phyloP scores from a whole-genome alignment of 768 basidiomycete species.

The Cystobasidium ongulense region DNA sequence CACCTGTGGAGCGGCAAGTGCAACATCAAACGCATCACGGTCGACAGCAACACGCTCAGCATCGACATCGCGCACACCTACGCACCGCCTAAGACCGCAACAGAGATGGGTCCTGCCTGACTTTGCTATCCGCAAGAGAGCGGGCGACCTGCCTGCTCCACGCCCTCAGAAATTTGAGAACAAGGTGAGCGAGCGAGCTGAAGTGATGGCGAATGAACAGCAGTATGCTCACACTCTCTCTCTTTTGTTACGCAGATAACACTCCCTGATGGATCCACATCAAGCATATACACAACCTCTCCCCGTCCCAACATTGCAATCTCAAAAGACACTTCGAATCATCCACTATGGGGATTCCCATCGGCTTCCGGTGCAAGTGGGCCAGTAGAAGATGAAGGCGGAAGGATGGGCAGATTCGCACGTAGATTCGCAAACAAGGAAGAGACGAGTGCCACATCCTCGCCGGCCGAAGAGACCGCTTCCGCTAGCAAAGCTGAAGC shows the following conservation, averaged over 20 bases:
- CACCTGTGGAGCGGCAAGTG: neutral
- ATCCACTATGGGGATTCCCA: conserved; percentile 29
- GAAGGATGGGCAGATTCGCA: conserved; percentile 31
- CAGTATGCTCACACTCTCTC: neutral
- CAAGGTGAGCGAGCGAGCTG: conserved; percentile 2
- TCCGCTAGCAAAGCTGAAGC: neutral
- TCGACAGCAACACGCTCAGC: neutral
- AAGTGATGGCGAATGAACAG: neutral
- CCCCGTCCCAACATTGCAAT: conserved; percentile 27
- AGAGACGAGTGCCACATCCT: neutral
- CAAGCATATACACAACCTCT: conserved; percentile 23
- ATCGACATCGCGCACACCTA: neutral
- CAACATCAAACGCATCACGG: neutral
- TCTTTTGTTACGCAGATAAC: conserved; percentile 7
- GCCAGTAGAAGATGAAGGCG: conserved; percentile 25
- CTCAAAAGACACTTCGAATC: conserved; percentile 29
- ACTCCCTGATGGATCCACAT: conserved; percentile 16
- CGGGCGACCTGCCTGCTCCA: conserved; percentile 22
- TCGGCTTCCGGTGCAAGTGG: neutral
- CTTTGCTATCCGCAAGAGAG: neutral
- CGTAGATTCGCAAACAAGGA: conserved; percentile 7
- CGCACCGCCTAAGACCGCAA: neutral
- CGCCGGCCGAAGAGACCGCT: neutral
- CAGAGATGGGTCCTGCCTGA: conserved; percentile 17
- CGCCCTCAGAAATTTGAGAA: conserved; percentile 28